A percentile compares a stretch with the other conserved stretches of the same genome.
Evolutionary conservation across 2,329 filamentous ascomycete species (phyloP).

Genomic region (Gyromitra esculenta): DNA sequence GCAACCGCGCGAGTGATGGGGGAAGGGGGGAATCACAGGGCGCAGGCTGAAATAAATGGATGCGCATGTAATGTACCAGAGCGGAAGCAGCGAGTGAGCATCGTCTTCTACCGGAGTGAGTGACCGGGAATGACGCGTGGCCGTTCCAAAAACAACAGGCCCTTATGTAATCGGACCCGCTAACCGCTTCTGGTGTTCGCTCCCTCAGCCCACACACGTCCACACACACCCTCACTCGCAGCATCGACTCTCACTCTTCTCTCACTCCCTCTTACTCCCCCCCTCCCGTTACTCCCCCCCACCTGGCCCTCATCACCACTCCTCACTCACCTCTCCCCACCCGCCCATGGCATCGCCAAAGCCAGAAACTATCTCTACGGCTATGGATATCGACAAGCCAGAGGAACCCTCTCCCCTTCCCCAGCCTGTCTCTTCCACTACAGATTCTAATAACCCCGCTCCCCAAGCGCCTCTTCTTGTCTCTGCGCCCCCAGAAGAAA

Average conservation of each 20-base stretch:
- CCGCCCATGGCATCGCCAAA: conserved; percentile 11
- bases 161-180: conserved; percentile 33
- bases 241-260: conserved; percentile 50
- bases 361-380: conserved; percentile 18
- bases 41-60: conserved; percentile 27
- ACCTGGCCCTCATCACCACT: conserved; percentile 21
- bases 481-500: conserved; percentile 33
- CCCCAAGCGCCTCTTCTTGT: conserved; percentile 42
- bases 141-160: conserved; percentile 45
- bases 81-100: conserved; percentile 43
- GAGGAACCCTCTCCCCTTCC: conserved; percentile 29
- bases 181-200: background rate
- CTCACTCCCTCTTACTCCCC: background rate
- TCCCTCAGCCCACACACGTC: conserved; percentile 47
- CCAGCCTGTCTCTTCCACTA: conserved; percentile 13
- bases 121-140: conserved; percentile 54
- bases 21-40: background rate
- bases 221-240: conserved; percentile 50
- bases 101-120: conserved; percentile 47
- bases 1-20: conserved; percentile 25
- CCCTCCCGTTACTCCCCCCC: conserved; percentile 4
- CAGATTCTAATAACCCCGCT: conserved; percentile 46
- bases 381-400: conserved; percentile 47
- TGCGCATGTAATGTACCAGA: conserved; percentile 43
- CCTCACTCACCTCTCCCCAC: conserved; percentile 25